Percentiles rank a stretch among this genome's conserved stretches.
These are phyloP conservation scores for Aspergillus spinulosporus DNA, from an alignment of 2,329 filamentous ascomycete genomes.

Conservation along the genomic window DNA sequence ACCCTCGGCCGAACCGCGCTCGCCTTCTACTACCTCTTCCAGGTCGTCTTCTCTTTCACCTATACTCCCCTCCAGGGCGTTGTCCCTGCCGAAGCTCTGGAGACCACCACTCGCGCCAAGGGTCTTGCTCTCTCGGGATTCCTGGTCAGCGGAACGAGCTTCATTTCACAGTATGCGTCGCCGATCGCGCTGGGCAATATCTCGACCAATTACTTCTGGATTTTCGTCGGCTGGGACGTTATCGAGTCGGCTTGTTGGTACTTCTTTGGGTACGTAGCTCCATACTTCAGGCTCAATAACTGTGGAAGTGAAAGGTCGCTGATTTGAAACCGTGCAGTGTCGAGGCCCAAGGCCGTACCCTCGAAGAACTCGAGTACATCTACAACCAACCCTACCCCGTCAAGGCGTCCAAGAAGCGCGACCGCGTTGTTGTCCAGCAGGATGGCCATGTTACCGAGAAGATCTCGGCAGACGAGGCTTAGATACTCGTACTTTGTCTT, in stretches of 20 bases:
- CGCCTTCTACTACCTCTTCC: conserved; percentile 53
- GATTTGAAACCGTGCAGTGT: conserved; percentile 23
- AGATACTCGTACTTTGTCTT: too few relatives aligned
- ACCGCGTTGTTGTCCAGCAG: conserved; percentile 50
- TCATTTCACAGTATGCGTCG: conserved; percentile 52
- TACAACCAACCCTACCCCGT: conserved; percentile 53
- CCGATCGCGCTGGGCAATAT: conserved; percentile 51
- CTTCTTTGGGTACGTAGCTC: conserved; percentile 46
- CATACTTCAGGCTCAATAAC: too few relatives aligned
- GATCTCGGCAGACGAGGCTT: conserved; percentile 31
- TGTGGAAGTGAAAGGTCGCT: too few relatives aligned
- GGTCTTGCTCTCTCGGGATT: conserved; percentile 50
- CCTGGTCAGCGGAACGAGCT: conserved; percentile 49
- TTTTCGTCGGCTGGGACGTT: conserved; percentile 53
- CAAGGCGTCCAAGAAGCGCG: conserved; percentile 48
- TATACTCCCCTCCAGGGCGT: conserved; percentile 54
- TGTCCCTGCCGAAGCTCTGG: conserved; percentile 50
- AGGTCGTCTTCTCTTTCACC: conserved; percentile 52
- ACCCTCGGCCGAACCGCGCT: conserved; percentile 48
- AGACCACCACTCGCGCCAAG: conserved; percentile 52
- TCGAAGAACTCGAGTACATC: conserved; percentile 54
- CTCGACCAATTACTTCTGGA: conserved; percentile 39
- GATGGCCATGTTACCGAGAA: conserved; percentile 52
- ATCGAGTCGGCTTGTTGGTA: conserved; percentile 48
- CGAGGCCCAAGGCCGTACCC: conserved; percentile 47